Evolutionary conservation across 108 stramenopile genomes (phyloP), one percentile per base, ranked within the genome.

Genomic region (Aurantiochytrium sp.): DNA sequence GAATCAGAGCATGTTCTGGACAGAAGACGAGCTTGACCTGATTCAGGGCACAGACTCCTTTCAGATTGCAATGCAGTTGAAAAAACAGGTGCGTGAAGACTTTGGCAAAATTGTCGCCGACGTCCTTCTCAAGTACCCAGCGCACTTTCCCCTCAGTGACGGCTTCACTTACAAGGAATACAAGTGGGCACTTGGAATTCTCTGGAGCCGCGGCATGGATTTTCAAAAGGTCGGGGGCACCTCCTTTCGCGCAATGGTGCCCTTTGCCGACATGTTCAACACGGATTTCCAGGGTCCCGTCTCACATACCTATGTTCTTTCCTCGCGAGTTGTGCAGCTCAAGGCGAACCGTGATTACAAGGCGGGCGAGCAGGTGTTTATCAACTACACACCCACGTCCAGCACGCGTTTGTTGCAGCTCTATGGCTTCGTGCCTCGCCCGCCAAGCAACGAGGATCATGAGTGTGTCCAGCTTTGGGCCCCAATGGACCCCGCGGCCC

Each of bases 1-100:
- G 76, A 83, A 83, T 53, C 76, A 83, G 51, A 83, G 49, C 51
- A 53, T 83, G 76, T 83, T 83, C 51, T 83, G 76, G 76, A 83
- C 76, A 6, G 76, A 83, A 23, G 76, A 83, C 12, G 76, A 83
- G 76, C 51, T 83, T 12, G 76, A 83, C 19, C 76, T 28, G 45
- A 53, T 83, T 23, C 45, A 83, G 28, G 76, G 76, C 6, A 83
- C 76, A 12, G 76, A 83, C 28, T 53, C 49, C 4, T 83, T 45
- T 53, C 49, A 47, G 4, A 53, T 83, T 18, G 76, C 76, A 6
- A 47, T 53, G 76, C 76, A 53, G 49, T 35, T 83, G 6, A 83
- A 83, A 45, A 83, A 21, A 8, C 76, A 83, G 76, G 49, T 83
- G 8, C 76, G 76, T 3, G 76, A 53, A 53, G 76, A 83, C 76